phyloP scores from a whole-genome alignment of 2,329 filamentous ascomycete genomes.

The Penicillium brevicompactum region DNA sequence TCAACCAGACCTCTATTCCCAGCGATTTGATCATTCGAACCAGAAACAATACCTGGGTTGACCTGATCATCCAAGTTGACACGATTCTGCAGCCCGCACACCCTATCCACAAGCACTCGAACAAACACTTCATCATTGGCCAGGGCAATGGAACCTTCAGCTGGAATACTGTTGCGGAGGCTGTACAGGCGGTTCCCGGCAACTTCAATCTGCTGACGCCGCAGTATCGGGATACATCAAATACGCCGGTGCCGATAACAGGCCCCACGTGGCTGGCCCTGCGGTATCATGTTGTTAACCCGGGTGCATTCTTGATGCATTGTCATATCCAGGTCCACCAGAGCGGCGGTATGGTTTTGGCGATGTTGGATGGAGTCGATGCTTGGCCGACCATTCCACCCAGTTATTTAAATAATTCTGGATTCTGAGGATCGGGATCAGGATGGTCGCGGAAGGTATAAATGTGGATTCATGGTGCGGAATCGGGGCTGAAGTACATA shows the following conservation, averaged over 20 bases:
- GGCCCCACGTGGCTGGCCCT: constrained; percentile 46
- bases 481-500: not conserved
- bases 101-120: constrained; percentile 67
- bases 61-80: constrained; percentile 53
- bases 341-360: constrained; percentile 53
- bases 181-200: constrained; percentile 49
- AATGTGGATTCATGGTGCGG: not conserved
- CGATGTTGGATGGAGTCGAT: constrained; percentile 54
- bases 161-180: constrained; percentile 58
- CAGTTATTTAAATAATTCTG: constrained; percentile 18
- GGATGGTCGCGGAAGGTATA: too few species aligned
- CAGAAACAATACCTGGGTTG: constrained; percentile 55
- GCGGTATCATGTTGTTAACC: constrained; percentile 51
- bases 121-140: constrained; percentile 62
- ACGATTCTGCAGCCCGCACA: constrained; percentile 55
- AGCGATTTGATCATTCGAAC: constrained; percentile 51
- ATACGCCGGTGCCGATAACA: constrained; percentile 37
- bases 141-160: constrained; percentile 53
- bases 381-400: constrained; percentile 37
- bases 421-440: constrained; percentile 8
- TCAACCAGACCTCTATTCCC: constrained; percentile 31
- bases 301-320: constrained; percentile 54
- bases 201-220: constrained; percentile 62
- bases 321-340: constrained; percentile 57
- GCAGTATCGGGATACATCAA: constrained; percentile 55